Evolutionary conservation across 768 basidiomycete genomes (phyloP).

Genomic region (Hortiboletus flavorubellus): DNA sequence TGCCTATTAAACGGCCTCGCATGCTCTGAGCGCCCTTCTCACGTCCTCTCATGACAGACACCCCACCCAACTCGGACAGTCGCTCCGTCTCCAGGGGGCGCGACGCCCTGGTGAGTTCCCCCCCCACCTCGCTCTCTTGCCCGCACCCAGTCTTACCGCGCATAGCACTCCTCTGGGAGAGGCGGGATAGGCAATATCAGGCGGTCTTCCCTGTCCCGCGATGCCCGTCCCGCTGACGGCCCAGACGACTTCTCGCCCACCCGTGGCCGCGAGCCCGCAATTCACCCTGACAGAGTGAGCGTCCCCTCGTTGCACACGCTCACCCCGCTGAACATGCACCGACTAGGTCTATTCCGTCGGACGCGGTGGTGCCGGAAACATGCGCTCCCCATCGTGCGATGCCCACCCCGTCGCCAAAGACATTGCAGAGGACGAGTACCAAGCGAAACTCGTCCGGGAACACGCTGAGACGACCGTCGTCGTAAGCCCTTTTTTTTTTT

Average conservation of each 20-base stretch:
- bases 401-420: constrained; percentile 26
- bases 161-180: constrained; percentile 57
- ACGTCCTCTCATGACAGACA: constrained; percentile 24
- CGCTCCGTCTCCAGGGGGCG: constrained; percentile 60
- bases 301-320: neutral
- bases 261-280: constrained; percentile 58
- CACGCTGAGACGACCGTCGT: constrained; percentile 30
- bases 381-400: constrained; percentile 67
- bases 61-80: constrained; percentile 20
- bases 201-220: constrained; percentile 43
- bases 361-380: constrained; percentile 83
- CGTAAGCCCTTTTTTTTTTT: constrained; percentile 29
- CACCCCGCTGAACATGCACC: neutral
- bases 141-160: neutral
- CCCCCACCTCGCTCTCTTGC: neutral
- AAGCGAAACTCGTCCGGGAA: constrained; percentile 23
- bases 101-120: constrained; percentile 52
- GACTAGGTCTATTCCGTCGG: constrained; percentile 50
- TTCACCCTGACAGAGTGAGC: constrained; percentile 38
- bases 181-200: constrained; percentile 71
- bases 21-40: neutral
- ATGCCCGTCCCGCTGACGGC: constrained; percentile 38
- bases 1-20: neutral
- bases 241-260: constrained; percentile 52
- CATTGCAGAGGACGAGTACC: constrained; percentile 19